These are phyloP conservation scores for Pontederia crassipes DNA, from an alignment of 176 grass and related monocot species.

Conservation along the genomic window DNA sequence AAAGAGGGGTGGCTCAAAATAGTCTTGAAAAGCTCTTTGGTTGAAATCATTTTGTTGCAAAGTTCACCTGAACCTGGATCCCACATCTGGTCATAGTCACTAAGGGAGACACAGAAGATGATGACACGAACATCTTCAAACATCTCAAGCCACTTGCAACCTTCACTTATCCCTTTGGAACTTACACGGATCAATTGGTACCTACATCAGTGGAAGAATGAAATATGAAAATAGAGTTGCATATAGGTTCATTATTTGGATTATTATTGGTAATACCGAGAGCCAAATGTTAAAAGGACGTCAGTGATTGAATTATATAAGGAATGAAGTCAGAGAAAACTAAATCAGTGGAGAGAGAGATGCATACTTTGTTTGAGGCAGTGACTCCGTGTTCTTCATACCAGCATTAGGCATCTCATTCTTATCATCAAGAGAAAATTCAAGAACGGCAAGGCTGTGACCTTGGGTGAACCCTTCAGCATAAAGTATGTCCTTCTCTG, in stretches of 20 bases:
- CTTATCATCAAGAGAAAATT: conserved; percentile 18
- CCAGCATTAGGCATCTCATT: conserved; percentile 6
- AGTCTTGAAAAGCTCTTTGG: conserved; percentile 21
- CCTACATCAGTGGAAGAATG: conserved; percentile 3
- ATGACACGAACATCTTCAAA: conserved; percentile 22
- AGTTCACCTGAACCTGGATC: conserved; percentile 10
- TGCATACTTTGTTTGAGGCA: conserved; percentile 19
- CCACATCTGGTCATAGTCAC: conserved; percentile 27
- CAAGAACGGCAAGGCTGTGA: conserved; percentile 19
- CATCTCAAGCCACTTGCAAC: conserved; percentile 23
- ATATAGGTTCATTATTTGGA: too few relatives aligned
- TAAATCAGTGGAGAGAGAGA: not conserved
- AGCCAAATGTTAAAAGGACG: too few relatives aligned
- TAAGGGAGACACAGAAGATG: conserved; percentile 22
- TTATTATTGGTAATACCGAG: too few relatives aligned
- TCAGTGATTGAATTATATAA: too few relatives aligned
- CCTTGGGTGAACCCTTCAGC: conserved; percentile 21
- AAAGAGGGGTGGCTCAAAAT: conserved; percentile 18
- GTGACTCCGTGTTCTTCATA: conserved; percentile 5
- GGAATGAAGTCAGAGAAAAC: not conserved
- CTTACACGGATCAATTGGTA: conserved; percentile 21
- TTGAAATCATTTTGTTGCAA: conserved; percentile 25
- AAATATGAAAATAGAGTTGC: not conserved
- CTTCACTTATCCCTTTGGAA: conserved; percentile 23
- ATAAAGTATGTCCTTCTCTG: conserved; percentile 21